Evolutionary conservation across 257 asterid species (phyloP).

Genomic region (Solanum sitiens): DNA sequence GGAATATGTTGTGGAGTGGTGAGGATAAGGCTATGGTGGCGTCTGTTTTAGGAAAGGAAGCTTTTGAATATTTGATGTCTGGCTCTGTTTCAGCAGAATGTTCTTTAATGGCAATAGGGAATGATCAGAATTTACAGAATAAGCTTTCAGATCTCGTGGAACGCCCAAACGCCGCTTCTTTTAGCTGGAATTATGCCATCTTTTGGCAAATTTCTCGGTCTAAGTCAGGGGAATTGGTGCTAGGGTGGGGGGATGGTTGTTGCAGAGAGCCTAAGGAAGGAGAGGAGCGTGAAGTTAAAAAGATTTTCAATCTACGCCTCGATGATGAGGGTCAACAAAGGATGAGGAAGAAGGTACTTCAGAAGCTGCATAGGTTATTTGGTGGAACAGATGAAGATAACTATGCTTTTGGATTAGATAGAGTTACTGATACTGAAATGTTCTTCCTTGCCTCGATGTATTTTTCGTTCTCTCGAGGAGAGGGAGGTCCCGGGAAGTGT

Average conservation of each 20-base stretch:
- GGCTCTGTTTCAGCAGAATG: conserved; percentile 70
- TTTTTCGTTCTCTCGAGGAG: conserved; percentile 71
- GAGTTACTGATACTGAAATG: conserved; percentile 92
- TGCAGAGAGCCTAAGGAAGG: conserved; percentile 73
- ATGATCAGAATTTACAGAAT: conserved; percentile 73
- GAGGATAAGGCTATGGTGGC: conserved; percentile 77
- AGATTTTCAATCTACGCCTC: conserved; percentile 33
- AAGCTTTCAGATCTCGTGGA: conserved; percentile 97
- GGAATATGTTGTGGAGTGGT: conserved; percentile 49
- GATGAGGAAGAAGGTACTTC: conserved; percentile 85
- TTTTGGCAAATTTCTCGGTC: conserved; percentile 95
- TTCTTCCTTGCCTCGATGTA: conserved; percentile 97
- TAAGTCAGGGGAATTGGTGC: conserved; percentile 69
- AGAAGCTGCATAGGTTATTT: conserved; percentile 58
- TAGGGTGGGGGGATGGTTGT: conserved; percentile 98
- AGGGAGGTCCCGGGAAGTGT: conserved; percentile 87
- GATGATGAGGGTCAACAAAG: conserved; percentile 79
- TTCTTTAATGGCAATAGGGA: conserved; percentile 67
- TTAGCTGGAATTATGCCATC: conserved; percentile 87
- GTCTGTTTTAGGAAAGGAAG: conserved; percentile 74
- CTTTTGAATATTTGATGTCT: conserved; percentile 76
- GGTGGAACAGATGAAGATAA: conserved; percentile 80
- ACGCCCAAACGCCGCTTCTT: conserved; percentile 39
- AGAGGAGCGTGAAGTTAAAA: conserved; percentile 54
- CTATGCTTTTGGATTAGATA: conserved; percentile 82